Base-by-base conservation (phyloP, 2,329 filamentous ascomycete species). In the Paraconiothyrium sp. region DNA sequence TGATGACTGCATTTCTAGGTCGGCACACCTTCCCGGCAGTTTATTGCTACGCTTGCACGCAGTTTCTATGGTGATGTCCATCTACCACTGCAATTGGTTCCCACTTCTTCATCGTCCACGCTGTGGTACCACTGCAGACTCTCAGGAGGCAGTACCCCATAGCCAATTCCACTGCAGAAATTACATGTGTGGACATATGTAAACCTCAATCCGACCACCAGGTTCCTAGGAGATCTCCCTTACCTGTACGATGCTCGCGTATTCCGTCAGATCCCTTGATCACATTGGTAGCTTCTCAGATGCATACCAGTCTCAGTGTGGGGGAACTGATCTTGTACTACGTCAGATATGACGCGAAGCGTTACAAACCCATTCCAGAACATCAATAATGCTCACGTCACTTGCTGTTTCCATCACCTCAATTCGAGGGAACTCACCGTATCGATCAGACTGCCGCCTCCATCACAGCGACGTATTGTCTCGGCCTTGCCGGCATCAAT, bases 241-340 rank as follows among this genome's bases (percentile, higher is more conserved):
- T 59, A 41, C 50, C 14, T 14, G 22, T 10, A 22, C 20, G 20
- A 20, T 37, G 14, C 8, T 22, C n/a, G 16, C 41, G 5, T 9
- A 44, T 10, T 24, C 43, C 6, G 22, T 16, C 9, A 30, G 51
- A 41, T 54, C 34, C 51, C 34, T 41, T 37, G 47, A 30, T 51
- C 7, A 20, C 5, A 27, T 43, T 32, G 35, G 51, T 54, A 41
- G 20, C 51, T 20, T 41, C 20, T 41, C 35, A 20, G 51, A 30
- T 41, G 35, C 51, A 54, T 54, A 54, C 22, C 51, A 54, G 43
- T 54, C 35, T 54, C 51, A 30, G 14, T 54, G 51, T 54, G 35
- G 51, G 35, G 51, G 35, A 43, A 43, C 16, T 27, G 13, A 34
- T 27, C 22, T 43, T 43, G 51, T 54, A 22, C 39, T 54, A 43